Base-by-base conservation (phyloP, 176 grass and related monocot species). In the Aegilops umbellulata region DNA sequence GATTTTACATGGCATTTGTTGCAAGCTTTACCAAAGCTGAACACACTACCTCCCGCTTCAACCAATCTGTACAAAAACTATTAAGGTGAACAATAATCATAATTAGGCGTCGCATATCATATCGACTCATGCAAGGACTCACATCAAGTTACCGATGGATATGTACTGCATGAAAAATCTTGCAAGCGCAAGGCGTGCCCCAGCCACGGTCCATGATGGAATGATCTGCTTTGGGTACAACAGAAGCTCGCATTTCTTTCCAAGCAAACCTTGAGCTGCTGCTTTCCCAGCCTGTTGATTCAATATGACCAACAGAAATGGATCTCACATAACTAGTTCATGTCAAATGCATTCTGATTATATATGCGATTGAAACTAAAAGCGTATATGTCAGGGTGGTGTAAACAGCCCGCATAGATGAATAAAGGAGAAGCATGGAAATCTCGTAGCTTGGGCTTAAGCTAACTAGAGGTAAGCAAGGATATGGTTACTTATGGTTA, bases 61-160 rank as follows among this genome's bases (percentile, higher is more conserved):
- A 22, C 66, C 1, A 69, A 69, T 69, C 66, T 69, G 66, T 30
- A 36, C 11, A 6, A 72, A 71, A 72, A 42, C 20, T 42, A 42
- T 72, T 41, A 72, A 24, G 5, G 38, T 41, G 39, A 72, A 72
- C 5, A 41, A 41, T 72, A 72, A 42, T 42, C 69, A 72, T 72
- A 42, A 72, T 41, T 72, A 69, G 19, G 20, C 0, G 19, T 31
- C 3, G 1, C 17, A 4, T 22, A 72, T 36, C 39, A 42, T 25
- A 25, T 72, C 7, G 69, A 24, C 38, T 72, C 36, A 24, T 72
- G 39, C 69, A 42, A 72, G 36, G 22, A 72, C 69, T 72, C 36
- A 72, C 69, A 72, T 72, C 22, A 72, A 72, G 69, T 72, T 72
- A 15, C 69, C 69, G 36, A 72, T 42, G 12, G 36, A 14, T 72